Conservation (phyloP, 2,329 filamentous ascomycete species). For the Fusarium brevicatenulatum region DNA sequence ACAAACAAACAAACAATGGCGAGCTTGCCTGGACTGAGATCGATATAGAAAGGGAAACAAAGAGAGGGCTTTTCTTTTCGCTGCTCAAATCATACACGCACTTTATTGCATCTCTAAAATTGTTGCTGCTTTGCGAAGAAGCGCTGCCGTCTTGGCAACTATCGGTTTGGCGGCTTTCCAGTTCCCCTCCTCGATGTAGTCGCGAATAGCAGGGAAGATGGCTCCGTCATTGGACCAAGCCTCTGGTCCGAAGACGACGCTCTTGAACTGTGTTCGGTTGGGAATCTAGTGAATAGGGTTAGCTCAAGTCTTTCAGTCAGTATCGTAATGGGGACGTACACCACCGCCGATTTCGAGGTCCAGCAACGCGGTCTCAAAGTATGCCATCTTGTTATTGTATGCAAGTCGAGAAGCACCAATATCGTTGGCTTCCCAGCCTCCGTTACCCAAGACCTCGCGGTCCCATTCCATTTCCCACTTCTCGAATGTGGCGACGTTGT, state of each 20-base stretch:
- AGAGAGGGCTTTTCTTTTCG: slow-evolving; percentile 6
- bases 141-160: slow-evolving; percentile 76
- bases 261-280: slow-evolving; percentile 92
- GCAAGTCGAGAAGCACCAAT: slow-evolving; percentile 74
- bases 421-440: slow-evolving; percentile 78
- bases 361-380: slow-evolving; percentile 84
- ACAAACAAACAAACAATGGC: slow-evolving; percentile 21
- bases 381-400: slow-evolving; percentile 82
- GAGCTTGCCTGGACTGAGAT: slow-evolving; percentile 22
- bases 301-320: not conserved
- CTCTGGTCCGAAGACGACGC: slow-evolving; percentile 87
- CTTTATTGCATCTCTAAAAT: slow-evolving; percentile 44
- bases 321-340: slow-evolving; percentile 63
- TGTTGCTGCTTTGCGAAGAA: slow-evolving; percentile 69
- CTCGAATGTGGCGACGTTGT: slow-evolving; percentile 67
- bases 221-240: slow-evolving; percentile 67
- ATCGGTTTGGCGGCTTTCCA: slow-evolving; percentile 75
- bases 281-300: slow-evolving; percentile 68
- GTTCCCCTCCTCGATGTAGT: slow-evolving; percentile 77
- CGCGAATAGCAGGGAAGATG: slow-evolving; percentile 78
- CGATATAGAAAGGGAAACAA: slow-evolving; percentile 15
- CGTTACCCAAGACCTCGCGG: slow-evolving; percentile 72
- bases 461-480: slow-evolving; percentile 84
- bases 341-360: slow-evolving; percentile 78
- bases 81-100: slow-evolving; percentile 34